Base-by-base conservation (phyloP, 768 basidiomycete genomes). In the Rhodotorula kratochvilovae region DNA sequence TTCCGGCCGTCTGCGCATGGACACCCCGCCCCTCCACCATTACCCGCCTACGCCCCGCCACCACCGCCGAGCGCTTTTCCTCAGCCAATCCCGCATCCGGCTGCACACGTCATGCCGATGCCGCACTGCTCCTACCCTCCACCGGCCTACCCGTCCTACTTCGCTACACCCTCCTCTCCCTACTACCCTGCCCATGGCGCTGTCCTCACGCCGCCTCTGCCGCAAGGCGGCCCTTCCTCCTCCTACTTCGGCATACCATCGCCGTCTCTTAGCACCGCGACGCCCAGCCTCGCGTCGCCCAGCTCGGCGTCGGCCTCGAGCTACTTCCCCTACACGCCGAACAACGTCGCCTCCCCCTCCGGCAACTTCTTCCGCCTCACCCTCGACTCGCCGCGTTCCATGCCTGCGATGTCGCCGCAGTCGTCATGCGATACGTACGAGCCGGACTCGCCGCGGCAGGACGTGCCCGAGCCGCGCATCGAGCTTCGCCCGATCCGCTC, bases 401-500 rank as follows among this genome's bases (percentile, higher is more conserved):
- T 13, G 33, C 54, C 12, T 33, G 23, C 65, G 0, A 35, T 15
- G 21, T 45, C 33, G 15, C 31, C n/a, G 3, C 17, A n/a, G 39
- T 6, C 5, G 19, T 12, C 17, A 3, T 2, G 25, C 35, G 35
- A 11, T 2, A 7, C 12, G 29, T 27, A 10, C 25, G 60, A 55
- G 17, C 39, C 43, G 25, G 29, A 11, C 2, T 62, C 61, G n/a
- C 61, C 53, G 16, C 3, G 25, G 25, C 48, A 27, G 12, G 31
- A 48, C 13, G 46, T 15, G 17, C 42, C 48, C 1, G 64, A 50
- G 5, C 60, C 61, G 31, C 46, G 43, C 23, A 69, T 73, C 21
- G 63, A 48, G 2, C 72, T 73, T n/a, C 60, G 67, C 3, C 72
- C 72, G 15, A 57, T 73, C n/a, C 67, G 67, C 55, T 23, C 45